A percentile compares a stretch with the other conserved stretches of the same genome.
phyloP scores from a whole-genome alignment of 2,329 filamentous ascomycete genomes.

The Colletotrichum sp. region DNA sequence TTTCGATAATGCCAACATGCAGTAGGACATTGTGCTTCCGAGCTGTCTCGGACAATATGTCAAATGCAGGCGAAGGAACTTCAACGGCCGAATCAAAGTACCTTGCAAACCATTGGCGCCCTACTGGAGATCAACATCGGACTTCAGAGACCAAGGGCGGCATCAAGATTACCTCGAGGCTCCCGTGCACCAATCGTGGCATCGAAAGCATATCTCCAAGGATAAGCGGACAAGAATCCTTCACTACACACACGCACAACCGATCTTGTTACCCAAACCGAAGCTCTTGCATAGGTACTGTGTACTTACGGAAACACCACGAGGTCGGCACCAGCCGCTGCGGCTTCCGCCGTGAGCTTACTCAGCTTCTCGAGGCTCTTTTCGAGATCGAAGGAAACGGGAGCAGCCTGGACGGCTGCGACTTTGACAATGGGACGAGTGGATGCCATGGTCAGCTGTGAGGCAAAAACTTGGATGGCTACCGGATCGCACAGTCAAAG shows the following conservation, averaged over 20 bases:
- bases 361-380: slow-evolving; percentile 39
- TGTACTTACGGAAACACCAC: slow-evolving; percentile 43
- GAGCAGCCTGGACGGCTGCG: slow-evolving; percentile 44
- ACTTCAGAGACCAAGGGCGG: neutral
- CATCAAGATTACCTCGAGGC: slow-evolving; percentile 33
- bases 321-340: slow-evolving; percentile 38
- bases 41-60: slow-evolving; percentile 35
- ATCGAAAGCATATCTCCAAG: slow-evolving; percentile 47
- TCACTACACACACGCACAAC: slow-evolving; percentile 26
- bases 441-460: neutral
- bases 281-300: neutral
- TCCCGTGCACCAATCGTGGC: slow-evolving; percentile 45
- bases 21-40: slow-evolving; percentile 37
- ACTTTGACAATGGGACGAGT: slow-evolving; percentile 34
- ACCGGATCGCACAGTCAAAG: neutral
- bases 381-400: slow-evolving; percentile 41
- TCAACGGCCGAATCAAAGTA: slow-evolving; percentile 43
- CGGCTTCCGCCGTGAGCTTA: slow-evolving; percentile 38
- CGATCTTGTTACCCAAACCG: neutral
- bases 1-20: slow-evolving; percentile 45
- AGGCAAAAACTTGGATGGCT: neutral
- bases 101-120: slow-evolving; percentile 44
- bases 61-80: slow-evolving; percentile 41
- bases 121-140: slow-evolving; percentile 21
- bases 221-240: slow-evolving; percentile 45